These are phyloP conservation scores for Aspergillus amoenus DNA, from an alignment of 2,329 filamentous ascomycete species.

Conservation along the genomic window DNA sequence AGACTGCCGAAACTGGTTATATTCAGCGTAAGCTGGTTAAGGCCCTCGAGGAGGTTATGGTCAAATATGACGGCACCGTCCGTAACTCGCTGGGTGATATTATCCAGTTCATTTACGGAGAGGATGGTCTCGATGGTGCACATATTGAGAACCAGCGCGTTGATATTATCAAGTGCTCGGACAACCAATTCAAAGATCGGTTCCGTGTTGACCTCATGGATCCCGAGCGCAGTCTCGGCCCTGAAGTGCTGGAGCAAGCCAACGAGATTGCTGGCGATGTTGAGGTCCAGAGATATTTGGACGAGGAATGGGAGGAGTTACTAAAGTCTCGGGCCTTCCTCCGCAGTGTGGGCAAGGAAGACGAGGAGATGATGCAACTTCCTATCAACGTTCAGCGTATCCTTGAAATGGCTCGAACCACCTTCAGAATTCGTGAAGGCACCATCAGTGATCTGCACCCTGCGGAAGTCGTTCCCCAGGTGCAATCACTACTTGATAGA, in stretches of 20 bases:
- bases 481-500: constrained; percentile 71
- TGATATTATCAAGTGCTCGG: constrained; percentile 79
- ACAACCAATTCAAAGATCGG: constrained; percentile 72
- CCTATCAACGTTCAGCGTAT: constrained; percentile 90
- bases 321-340: constrained; percentile 72
- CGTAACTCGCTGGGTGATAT: constrained; percentile 96
- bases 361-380: constrained; percentile 83
- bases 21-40: constrained; percentile 98
- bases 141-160: constrained; percentile 91
- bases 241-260: constrained; percentile 79
- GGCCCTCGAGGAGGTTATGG: constrained; percentile 94
- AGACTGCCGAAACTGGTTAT: constrained; percentile 98
- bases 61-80: constrained; percentile 95
- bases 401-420: constrained; percentile 83
- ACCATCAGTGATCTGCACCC: constrained; percentile 88
- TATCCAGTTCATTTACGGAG: constrained; percentile 95
- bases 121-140: constrained; percentile 92
- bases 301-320: constrained; percentile 83
- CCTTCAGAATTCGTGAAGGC: constrained; percentile 85
- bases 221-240: constrained; percentile 59
- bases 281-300: constrained; percentile 81
- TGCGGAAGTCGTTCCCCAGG: constrained; percentile 77
- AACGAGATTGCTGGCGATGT: constrained; percentile 83
- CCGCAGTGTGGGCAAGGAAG: constrained; percentile 70
- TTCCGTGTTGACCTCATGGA: constrained; percentile 89